Percentiles rank a stretch among this genome's conserved stretches.
Conservation (phyloP, 31 red algal genomes). For the Odonthalia washingtoniensis region DNA sequence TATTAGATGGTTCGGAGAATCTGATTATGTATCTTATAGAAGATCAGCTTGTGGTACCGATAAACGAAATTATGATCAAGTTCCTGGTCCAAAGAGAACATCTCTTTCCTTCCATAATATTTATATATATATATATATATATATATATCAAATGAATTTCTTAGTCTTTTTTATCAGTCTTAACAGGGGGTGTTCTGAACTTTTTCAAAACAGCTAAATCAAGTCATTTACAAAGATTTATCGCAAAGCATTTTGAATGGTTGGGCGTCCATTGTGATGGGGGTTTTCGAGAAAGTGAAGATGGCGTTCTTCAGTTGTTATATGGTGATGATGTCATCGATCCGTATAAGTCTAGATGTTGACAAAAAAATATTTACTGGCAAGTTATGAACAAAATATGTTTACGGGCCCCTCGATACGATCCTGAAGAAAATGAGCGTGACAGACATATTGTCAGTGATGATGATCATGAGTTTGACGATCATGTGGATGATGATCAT, state of each 20-base stretch:
- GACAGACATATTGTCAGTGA: no score
- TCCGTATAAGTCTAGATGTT: conserved; percentile 89
- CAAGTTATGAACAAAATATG: conserved; percentile 68
- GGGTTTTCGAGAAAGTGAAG: conserved; percentile 86
- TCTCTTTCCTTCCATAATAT: conserved; percentile 95
- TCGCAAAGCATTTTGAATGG: conserved; percentile 92
- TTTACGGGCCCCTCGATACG: neutral
- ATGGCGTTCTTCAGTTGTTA: conserved; percentile 87
- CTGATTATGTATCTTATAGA: no score
- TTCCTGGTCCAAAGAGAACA: conserved; percentile 90
- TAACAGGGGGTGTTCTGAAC: no score
- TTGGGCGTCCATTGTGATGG: conserved; percentile 88
- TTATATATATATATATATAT: no score
- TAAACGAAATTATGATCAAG: conserved; percentile 93
- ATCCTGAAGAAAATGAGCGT: no score
- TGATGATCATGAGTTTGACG: no score
- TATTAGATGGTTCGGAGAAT: conserved; percentile 88
- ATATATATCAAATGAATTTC: no score
- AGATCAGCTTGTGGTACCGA: conserved; percentile 88
- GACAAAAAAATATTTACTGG: conserved; percentile 41
- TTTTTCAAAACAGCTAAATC: no score
- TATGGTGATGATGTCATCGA: conserved; percentile 99
- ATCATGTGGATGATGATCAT: no score
- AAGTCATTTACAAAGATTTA: conserved; percentile 91
- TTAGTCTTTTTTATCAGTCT: no score